These are phyloP conservation scores for Trichoderma sp. DNA, from an alignment of 2,329 filamentous ascomycete genomes.

Conservation along the genomic window DNA sequence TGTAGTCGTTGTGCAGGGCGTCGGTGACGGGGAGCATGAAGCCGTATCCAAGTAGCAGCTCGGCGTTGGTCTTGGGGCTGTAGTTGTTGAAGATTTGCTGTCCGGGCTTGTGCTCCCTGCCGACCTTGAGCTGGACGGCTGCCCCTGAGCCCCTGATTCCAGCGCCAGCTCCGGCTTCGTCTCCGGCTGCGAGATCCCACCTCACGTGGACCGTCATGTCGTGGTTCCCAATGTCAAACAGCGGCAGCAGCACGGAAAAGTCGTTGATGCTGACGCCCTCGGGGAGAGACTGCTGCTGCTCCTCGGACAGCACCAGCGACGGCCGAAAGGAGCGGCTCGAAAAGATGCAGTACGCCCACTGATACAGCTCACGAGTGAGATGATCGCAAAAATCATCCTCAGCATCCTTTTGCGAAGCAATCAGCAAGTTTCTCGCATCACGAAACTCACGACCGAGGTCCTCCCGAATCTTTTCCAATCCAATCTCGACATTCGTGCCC, in stretches of 20 bases:
- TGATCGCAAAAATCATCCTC: constrained; percentile 31
- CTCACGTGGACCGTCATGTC: constrained; percentile 56
- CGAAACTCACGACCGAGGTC: constrained; percentile 48
- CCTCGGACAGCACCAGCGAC: constrained; percentile 51
- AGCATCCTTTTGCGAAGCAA: constrained; percentile 22
- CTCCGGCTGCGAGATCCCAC: constrained; percentile 49
- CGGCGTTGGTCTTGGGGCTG: constrained; percentile 70
- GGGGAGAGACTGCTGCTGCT: constrained; percentile 30
- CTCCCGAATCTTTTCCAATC: constrained; percentile 47
- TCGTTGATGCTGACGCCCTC: constrained; percentile 46
- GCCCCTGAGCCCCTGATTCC: constrained; percentile 19
- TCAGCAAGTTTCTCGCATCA: constrained; percentile 41
- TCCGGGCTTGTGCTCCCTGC: constrained; percentile 47
- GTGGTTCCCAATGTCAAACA: constrained; percentile 73
- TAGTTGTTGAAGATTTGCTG: constrained; percentile 69
- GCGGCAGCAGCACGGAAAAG: constrained; percentile 66
- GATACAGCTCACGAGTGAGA: constrained; percentile 53
- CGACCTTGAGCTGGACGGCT: constrained; percentile 44
- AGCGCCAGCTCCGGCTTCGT: constrained; percentile 22
- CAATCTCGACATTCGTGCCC: constrained; percentile 53
- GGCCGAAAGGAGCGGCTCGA: constrained; percentile 64
- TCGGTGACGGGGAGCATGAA: constrained; percentile 53
- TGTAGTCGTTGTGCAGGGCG: constrained; percentile 57
- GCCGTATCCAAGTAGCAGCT: constrained; percentile 63
- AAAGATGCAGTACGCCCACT: constrained; percentile 65